Evolutionary conservation across 306 rosid species (phyloP).

Genomic region (Neltuma alba): DNA sequence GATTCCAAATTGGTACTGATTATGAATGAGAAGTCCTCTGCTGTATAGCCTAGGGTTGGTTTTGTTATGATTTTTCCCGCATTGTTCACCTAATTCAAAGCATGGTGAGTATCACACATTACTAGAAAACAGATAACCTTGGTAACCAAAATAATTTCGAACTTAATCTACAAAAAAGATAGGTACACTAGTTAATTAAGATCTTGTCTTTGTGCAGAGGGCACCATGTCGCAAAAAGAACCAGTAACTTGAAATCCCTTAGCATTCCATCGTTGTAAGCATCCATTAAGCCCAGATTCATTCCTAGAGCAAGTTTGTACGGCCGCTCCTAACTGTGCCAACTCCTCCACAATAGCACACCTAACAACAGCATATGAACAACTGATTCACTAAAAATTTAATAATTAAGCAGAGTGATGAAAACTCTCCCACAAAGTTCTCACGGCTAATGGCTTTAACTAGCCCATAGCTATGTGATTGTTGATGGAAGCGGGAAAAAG

Average conservation of each 20-base stretch:
- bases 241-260: conserved; percentile 30
- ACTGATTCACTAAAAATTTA: neutral
- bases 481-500: too few species aligned
- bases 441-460: too few species aligned
- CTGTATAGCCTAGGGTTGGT: neutral
- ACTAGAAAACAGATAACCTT: neutral
- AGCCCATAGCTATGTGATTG: too few species aligned
- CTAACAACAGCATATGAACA: neutral
- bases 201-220: conserved; percentile 9
- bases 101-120: neutral
- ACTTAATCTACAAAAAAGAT: neutral
- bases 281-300: conserved; percentile 20
- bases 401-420: too few species aligned
- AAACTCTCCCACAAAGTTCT: too few species aligned
- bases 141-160: neutral
- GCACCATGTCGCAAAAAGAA: conserved; percentile 24
- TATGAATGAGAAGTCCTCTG: conserved; percentile 18
- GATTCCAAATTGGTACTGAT: neutral
- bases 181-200: conserved; percentile 4
- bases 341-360: conserved; percentile 29
- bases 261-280: conserved; percentile 13
- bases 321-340: conserved; percentile 18
- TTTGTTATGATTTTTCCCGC: neutral
- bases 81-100: conserved; percentile 13
- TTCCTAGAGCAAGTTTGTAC: conserved; percentile 31